A percentile compares a stretch with the other conserved stretches of the same genome.
Evolutionary conservation across 768 basidiomycete genomes (phyloP).

Genomic region (Mycena indigotica): DNA sequence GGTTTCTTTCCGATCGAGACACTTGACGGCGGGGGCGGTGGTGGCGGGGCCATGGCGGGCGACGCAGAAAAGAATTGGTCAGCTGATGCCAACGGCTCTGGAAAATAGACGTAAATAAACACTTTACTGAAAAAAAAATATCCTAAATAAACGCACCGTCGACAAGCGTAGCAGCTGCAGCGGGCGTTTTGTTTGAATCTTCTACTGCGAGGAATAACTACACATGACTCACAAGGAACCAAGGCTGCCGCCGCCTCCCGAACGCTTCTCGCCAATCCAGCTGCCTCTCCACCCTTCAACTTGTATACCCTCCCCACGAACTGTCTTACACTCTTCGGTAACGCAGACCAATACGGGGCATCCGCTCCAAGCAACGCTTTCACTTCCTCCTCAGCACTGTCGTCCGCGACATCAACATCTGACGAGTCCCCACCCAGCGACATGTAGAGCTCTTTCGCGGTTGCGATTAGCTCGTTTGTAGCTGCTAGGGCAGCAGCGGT

Average conservation of each 20-base stretch:
- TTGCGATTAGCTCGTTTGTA: constrained; percentile 61
- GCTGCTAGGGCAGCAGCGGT: constrained; percentile 31
- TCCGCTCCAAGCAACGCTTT: background rate
- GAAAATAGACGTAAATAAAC: background rate
- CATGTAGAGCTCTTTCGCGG: constrained; percentile 63
- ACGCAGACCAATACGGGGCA: constrained; percentile 13
- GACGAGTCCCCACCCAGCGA: constrained; percentile 12
- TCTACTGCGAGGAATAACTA: too few species aligned
- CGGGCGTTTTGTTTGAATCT: too few species aligned
- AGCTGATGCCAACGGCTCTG: background rate
- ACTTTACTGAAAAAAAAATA: background rate
- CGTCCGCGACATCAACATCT: constrained; percentile 3
- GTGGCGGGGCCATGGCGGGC: constrained; percentile 26
- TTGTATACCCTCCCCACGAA: background rate
- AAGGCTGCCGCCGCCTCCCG: constrained; percentile 17
- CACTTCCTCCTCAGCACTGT: background rate
- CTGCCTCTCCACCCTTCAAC: background rate
- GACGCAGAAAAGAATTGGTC: background rate
- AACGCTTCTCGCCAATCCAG: constrained; percentile 1
- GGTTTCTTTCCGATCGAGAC: constrained; percentile 92
- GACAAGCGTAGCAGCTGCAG: background rate
- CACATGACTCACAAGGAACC: constrained; percentile 1
- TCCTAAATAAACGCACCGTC: background rate
- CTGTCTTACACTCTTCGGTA: constrained; percentile 6
- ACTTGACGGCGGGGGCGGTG: constrained; percentile 62